A percentile compares a stretch with the other conserved stretches of the same genome.
These are phyloP conservation scores for Gynochthodes officinalis DNA, from an alignment of 257 asterid species.

Conservation along the genomic window DNA sequence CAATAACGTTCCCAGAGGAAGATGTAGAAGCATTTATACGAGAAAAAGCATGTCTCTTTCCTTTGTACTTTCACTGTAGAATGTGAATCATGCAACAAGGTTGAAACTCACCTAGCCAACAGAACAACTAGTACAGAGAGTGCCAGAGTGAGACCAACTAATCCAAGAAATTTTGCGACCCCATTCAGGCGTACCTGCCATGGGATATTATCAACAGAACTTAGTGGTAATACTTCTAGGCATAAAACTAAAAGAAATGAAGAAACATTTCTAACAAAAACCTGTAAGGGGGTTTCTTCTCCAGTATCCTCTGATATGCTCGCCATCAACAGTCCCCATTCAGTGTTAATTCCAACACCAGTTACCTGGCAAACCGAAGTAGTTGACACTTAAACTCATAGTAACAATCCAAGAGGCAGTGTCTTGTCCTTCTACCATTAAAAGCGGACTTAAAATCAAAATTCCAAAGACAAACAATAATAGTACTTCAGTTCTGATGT, in stretches of 20 bases:
- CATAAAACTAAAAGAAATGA: background rate
- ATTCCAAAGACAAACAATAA: background rate
- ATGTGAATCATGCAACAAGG: constrained; percentile 11
- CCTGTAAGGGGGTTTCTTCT: constrained; percentile 99
- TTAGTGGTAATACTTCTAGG: constrained; percentile 2
- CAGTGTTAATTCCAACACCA: constrained; percentile 92
- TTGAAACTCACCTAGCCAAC: constrained; percentile 53
- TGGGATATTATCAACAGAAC: background rate
- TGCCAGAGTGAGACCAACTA: constrained; percentile 89
- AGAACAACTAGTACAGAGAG: constrained; percentile 66
- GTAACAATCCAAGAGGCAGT: background rate
- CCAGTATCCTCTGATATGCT: constrained; percentile 95
- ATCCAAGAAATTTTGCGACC: constrained; percentile 90
- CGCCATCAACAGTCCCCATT: constrained; percentile 98
- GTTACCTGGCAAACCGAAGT: constrained; percentile 49
- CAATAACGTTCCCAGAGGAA: too few relatives aligned
- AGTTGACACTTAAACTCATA: background rate
- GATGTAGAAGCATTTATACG: too few relatives aligned
- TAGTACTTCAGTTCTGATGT: background rate
- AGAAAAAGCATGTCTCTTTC: too few relatives aligned
- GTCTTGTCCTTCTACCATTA: background rate
- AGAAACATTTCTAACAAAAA: constrained; percentile 19
- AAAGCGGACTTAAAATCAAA: too few relatives aligned
- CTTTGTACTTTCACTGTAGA: too few relatives aligned
- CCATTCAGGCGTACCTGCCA: constrained; percentile 93